Conservation (phyloP, 78 protist genomes). For the Guillardia theta region DNA sequence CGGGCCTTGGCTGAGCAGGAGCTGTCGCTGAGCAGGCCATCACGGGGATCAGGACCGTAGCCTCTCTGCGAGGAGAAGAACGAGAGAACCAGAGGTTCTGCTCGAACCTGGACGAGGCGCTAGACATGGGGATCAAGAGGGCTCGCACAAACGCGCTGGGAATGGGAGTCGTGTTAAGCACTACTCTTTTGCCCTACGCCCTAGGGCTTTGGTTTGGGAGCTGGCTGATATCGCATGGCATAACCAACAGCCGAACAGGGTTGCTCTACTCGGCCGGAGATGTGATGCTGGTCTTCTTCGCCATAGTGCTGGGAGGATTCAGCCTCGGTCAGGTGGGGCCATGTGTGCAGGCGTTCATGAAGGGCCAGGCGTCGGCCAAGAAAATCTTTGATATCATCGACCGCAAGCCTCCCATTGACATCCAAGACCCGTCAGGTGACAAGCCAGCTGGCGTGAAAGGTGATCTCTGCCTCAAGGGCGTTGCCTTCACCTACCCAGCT, state of each 20-base stretch:
- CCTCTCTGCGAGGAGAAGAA: not conserved
- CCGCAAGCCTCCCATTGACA: not conserved
- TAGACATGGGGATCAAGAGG: not conserved
- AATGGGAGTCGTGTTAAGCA: not conserved
- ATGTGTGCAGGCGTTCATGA: not conserved
- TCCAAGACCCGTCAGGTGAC: not conserved
- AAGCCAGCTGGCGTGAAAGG: not conserved
- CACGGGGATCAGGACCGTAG: conserved; percentile 16
- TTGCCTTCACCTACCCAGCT: conserved; percentile 71
- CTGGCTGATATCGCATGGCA: not conserved
- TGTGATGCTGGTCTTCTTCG: not conserved
- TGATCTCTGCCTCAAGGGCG: conserved; percentile 41
- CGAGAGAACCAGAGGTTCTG: conserved; percentile 1
- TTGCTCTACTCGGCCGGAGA: conserved; percentile 33
- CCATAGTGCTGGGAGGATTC: not conserved
- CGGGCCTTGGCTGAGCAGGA: too few relatives aligned
- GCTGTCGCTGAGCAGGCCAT: too few relatives aligned
- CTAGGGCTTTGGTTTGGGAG: conserved; percentile 20
- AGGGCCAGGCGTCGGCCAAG: not conserved
- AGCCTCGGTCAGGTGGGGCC: not conserved
- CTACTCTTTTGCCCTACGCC: too few relatives aligned
- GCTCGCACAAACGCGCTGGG: not conserved
- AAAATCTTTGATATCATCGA: not conserved
- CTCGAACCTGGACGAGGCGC: not conserved
- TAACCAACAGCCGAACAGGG: not conserved